Evolutionary conservation across 208 protist genomes (phyloP), one percentile per base, ranked within the genome.

Genomic region (Balamuthia mandrillaris): DNA sequence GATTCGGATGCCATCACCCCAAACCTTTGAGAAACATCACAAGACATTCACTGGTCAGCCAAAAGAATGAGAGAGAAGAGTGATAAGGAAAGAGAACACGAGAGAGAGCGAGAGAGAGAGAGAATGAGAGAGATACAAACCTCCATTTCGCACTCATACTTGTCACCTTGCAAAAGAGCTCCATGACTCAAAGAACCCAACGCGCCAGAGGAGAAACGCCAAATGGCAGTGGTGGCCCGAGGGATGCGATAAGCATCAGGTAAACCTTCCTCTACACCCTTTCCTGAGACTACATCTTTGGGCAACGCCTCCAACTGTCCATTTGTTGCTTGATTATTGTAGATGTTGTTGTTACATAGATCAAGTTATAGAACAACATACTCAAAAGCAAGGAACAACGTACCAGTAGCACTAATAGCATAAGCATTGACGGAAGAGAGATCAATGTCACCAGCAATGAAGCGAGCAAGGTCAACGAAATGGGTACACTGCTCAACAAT

Each of bases 401-500:
- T n/a, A n/a, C n/a, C n/a, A n/a, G 65, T 37, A 1, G 65, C 65
- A 14, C 39, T 42, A 42, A 74, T 74, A 42, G 65, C 65, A 42
- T 52, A 52, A 42, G 65, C 65, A 7, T 37, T 74, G 18, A 74
- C 41, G 2, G 65, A 52, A 27, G 24, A 18, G 9, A 74, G 65
- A n/a, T 74, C n/a, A n/a, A 74, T 42, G 41, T 74, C 65, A 27
- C 65, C 65, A 9, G 65, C 65, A 27, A 74, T 74, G 65, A 51
- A 74, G 41, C 65, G 33, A 7, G 65, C 65, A 37, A 74, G 65
- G 21, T 74, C 65, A 27, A 42, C 65, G n/a, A 74, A 74, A 42
- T 74, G 65, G 12, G 65, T 74, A 42, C 65, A 74, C 41, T 74
- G 65, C 65, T 74, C 65, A 10, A 74, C 21, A 27, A 74, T 74